Evolutionary conservation across 208 protist species (phyloP), one percentile per base, ranked within the genome.

Genomic region (Herpetomonas samuelpessoai): DNA sequence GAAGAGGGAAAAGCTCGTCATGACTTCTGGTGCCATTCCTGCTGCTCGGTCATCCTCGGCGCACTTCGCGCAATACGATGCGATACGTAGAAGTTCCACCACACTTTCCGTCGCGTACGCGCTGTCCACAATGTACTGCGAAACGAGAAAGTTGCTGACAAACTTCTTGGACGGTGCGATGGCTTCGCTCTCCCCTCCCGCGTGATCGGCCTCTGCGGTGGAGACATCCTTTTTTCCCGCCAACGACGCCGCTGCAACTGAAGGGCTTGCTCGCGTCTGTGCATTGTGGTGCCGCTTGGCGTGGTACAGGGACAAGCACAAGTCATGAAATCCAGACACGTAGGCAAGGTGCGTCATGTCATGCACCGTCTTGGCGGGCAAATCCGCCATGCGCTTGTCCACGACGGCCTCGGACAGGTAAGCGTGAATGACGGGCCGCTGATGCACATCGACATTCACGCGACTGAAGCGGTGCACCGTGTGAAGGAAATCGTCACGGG

Each of bases 391-490:
- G 27, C 79, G 79, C 22, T 74, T 52, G 12, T 48, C 46, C 41
- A 52, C 60, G 39, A 86, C 59, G 26, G 85, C 55, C 54, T 89
- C 79, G 27, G 50, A 47, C 7, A 92, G 63, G 44, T 85, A 69
- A 2, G 76, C 81, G 57, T 80, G 76, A 12, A 86, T 73, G 25
- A 69, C 50, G 2, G 58, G 60, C 3, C 66, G 65, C 29, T 86
- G 72, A 3, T 47, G 60, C 0, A 30, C 48, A 25, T 71, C 73
- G 69, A 89, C 87, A 57, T 85, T 82, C 6, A 66, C 63, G 25
- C 79, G 75, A 47, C 86, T 92, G 62, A 89, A 92, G 3, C 74
- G 72, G 54, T 88, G 68, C 9, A 92, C 27, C 18, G 79, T 79
- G 30, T 72, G 77, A 9, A 59, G 47, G 30, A 92, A 73, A 26